Evolutionary conservation across 495 filamentous ascomycete species (phyloP).

Genomic region (Endocarpon pusillum): DNA sequence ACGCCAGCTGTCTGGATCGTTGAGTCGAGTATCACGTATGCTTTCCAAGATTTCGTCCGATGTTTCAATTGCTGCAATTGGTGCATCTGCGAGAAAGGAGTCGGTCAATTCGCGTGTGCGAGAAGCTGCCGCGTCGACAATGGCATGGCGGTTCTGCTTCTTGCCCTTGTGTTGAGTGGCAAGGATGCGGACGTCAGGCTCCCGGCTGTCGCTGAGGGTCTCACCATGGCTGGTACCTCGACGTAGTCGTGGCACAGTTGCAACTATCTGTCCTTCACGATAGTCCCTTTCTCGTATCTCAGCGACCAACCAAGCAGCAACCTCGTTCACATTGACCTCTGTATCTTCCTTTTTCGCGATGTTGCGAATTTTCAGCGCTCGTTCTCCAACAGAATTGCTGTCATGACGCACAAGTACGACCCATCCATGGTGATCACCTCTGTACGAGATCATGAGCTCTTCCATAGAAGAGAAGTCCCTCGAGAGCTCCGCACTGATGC

Average conservation of each 20-base stretch:
- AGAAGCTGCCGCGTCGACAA: conserved; percentile 54
- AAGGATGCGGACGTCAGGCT: conserved; percentile 68
- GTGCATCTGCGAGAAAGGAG: conserved; percentile 51
- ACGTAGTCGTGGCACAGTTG: conserved; percentile 23
- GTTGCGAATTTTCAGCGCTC: conserved; percentile 57
- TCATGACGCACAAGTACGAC: conserved; percentile 76
- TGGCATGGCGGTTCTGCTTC: conserved; percentile 70
- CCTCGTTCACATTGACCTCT: conserved; percentile 57
- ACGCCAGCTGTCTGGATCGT: conserved; percentile 76
- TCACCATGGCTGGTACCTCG: conserved; percentile 25
- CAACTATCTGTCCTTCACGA: conserved; percentile 37
- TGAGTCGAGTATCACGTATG: conserved; percentile 56
- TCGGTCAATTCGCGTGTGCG: conserved; percentile 45
- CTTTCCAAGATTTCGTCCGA: conserved; percentile 71
- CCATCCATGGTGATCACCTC: conserved; percentile 68
- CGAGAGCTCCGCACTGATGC: conserved; percentile 82
- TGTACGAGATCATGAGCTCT: conserved; percentile 47
- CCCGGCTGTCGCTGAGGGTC: conserved; percentile 26
- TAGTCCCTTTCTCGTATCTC: conserved; percentile 68
- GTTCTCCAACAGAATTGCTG: conserved; percentile 34
- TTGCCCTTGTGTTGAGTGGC: conserved; percentile 67
- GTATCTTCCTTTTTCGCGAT: conserved; percentile 64
- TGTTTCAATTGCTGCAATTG: conserved; percentile 79
- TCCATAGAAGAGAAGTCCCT: conserved; percentile 55
- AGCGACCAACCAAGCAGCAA: conserved; percentile 62